Evolutionary conservation across 2,329 filamentous ascomycete species (phyloP).

Genomic region (Xylaria sp.): DNA sequence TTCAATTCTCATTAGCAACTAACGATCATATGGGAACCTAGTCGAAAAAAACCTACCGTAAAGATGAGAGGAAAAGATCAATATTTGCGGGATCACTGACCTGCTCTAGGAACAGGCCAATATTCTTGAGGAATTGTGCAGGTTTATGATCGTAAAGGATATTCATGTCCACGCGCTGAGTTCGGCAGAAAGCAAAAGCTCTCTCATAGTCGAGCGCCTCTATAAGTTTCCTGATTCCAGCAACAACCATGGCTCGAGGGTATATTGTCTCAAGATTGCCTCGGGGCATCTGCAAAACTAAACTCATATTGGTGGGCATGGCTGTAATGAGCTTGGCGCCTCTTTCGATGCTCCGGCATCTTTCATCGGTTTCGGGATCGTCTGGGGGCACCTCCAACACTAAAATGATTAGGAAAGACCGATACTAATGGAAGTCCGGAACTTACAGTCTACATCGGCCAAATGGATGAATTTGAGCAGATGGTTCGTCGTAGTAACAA

Average conservation of each 20-base stretch:
- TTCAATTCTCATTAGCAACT: conserved; percentile 44
- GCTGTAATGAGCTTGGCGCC: conserved; percentile 86
- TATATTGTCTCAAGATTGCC: conserved; percentile 96
- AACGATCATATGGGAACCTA: neutral
- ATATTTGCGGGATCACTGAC: conserved; percentile 81
- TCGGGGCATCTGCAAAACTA: conserved; percentile 92
- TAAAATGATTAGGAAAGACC: conserved; percentile 41
- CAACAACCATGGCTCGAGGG: conserved; percentile 88
- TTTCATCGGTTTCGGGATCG: conserved; percentile 88
- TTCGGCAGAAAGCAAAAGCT: conserved; percentile 87
- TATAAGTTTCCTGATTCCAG: conserved; percentile 83
- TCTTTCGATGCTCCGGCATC: conserved; percentile 89
- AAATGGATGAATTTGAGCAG: conserved; percentile 94
- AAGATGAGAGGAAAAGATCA: conserved; percentile 87
- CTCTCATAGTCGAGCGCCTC: conserved; percentile 79
- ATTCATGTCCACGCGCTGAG: conserved; percentile 96
- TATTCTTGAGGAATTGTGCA: conserved; percentile 78
- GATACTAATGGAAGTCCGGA: neutral
- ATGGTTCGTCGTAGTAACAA: conserved; percentile 92
- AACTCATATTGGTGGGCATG: conserved; percentile 83
- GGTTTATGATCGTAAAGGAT: conserved; percentile 94
- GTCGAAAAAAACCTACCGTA: conserved; percentile 66
- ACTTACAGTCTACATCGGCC: conserved; percentile 65
- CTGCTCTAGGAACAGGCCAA: conserved; percentile 81
- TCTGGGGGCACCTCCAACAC: conserved; percentile 84